Evolutionary conservation across 2,329 filamentous ascomycete species (phyloP).

Genomic region (Penicillium brevicompactum): DNA sequence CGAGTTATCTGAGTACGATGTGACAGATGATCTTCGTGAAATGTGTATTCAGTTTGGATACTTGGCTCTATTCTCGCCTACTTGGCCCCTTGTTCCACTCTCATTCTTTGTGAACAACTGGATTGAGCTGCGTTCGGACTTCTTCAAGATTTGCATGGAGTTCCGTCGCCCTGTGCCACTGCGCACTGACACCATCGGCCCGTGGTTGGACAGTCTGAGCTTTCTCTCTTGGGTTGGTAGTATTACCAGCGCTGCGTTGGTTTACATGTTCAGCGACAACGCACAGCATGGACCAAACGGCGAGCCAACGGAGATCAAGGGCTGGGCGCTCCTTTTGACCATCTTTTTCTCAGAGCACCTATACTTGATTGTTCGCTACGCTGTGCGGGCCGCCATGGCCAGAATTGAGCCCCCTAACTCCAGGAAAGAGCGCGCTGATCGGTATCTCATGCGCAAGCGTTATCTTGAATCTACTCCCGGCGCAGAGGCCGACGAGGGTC

Average conservation of each 20-base stretch:
- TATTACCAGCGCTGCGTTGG: constrained; percentile 81
- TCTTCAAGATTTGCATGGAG: constrained; percentile 90
- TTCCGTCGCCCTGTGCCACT: constrained; percentile 87
- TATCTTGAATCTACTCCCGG: constrained; percentile 60
- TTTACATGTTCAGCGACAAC: constrained; percentile 79
- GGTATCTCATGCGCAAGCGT: constrained; percentile 77
- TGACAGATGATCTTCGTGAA: constrained; percentile 86
- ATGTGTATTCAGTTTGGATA: constrained; percentile 94
- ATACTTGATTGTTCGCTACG: constrained; percentile 76
- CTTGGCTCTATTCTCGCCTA: constrained; percentile 85
- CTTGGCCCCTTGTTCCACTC: constrained; percentile 87
- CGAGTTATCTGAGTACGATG: constrained; percentile 83
- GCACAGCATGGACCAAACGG: constrained; percentile 53
- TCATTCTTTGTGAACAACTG: constrained; percentile 96
- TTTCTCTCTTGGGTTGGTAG: constrained; percentile 95
- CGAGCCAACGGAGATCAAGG: constrained; percentile 64
- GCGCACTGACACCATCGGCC: constrained; percentile 90
- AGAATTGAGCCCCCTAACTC: constrained; percentile 85
- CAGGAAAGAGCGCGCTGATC: constrained; percentile 80
- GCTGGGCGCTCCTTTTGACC: constrained; percentile 77
- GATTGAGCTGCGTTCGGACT: constrained; percentile 91
- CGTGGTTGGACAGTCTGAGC: constrained; percentile 84
- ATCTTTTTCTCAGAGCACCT: constrained; percentile 87
- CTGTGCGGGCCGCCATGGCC: constrained; percentile 70
- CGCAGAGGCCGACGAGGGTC: constrained; percentile 25